Conservation (phyloP, 169 alveolate species). For the Blepharisma undulans region DNA sequence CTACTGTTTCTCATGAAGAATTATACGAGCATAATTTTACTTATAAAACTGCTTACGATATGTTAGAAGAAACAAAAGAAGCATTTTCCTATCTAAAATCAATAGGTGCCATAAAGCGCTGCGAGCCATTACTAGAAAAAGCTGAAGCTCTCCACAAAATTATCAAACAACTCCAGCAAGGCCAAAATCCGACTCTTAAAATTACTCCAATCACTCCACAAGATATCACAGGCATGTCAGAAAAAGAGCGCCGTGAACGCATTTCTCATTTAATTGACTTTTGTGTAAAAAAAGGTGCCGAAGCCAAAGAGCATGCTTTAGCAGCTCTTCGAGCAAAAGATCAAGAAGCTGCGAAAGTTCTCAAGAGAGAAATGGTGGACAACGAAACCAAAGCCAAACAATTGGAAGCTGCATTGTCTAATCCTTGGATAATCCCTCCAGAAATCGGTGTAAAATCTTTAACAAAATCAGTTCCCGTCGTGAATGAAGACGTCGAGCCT, state of each 20-base stretch:
- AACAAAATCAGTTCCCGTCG: background rate
- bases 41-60: background rate
- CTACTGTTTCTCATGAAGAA: background rate
- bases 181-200: background rate
- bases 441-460: background rate
- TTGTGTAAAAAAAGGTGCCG: background rate
- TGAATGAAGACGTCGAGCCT: background rate
- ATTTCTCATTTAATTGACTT: background rate
- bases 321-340: conserved; percentile 1
- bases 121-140: background rate
- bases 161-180: background rate
- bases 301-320: conserved; percentile 18
- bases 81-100: conserved; percentile 18
- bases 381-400: background rate
- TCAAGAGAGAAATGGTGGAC: conserved; percentile 16
- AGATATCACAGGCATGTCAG: conserved; percentile 31
- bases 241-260: background rate
- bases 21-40: conserved; percentile 15
- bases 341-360: background rate
- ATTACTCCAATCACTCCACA: conserved; percentile 6
- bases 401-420: background rate
- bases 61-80: conserved; percentile 19
- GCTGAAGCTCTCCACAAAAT: background rate
- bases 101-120: background rate
- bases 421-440: conserved; percentile 31